phyloP scores from a whole-genome alignment of 2,329 filamentous ascomycete species.

The Fusarium solani-melongenae region DNA sequence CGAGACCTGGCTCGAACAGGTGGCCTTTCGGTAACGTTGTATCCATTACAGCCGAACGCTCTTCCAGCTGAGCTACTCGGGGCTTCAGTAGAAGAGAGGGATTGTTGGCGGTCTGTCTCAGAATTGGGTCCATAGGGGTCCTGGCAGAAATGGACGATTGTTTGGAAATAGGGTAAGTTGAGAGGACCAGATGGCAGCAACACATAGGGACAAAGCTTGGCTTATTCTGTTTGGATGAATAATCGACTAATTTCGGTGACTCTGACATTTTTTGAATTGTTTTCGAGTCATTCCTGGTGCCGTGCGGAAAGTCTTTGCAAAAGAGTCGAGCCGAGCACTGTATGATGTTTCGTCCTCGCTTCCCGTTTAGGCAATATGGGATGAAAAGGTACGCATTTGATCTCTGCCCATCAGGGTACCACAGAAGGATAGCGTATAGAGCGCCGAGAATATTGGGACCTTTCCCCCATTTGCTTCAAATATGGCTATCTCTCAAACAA shows the following conservation, averaged over 20 bases:
- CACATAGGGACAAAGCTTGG: too few species aligned
- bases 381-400: neutral
- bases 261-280: neutral
- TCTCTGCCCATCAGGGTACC: neutral
- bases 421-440: neutral
- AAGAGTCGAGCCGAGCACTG: neutral
- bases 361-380: neutral
- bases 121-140: neutral
- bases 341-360: neutral
- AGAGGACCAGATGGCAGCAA: neutral
- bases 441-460: too few species aligned
- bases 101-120: neutral
- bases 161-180: neutral
- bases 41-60: slow-evolving; percentile 41
- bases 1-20: slow-evolving; percentile 43
- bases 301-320: fast-evolving
- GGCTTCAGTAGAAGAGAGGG: slow-evolving; percentile 30
- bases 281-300: neutral
- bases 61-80: slow-evolving; percentile 45
- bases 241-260: neutral
- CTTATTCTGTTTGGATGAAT: neutral
- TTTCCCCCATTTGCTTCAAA: neutral
- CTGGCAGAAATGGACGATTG: fast-evolving
- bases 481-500: neutral
- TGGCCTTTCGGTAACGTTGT: slow-evolving; percentile 38